Conservation (phyloP, 805 yeast species). For the Schwanniomyces sp. region DNA sequence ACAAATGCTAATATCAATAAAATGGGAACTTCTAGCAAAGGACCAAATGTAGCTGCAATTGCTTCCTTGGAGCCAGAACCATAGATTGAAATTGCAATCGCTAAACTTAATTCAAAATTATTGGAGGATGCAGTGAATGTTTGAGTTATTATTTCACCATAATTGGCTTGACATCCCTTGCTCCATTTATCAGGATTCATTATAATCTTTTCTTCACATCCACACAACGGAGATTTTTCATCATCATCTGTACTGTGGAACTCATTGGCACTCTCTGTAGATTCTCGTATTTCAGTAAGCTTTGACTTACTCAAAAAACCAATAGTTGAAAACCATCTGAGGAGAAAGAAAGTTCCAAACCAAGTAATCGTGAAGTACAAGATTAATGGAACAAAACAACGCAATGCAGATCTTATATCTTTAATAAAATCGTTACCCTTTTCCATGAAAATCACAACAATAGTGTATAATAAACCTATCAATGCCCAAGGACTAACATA, state of each 20-base stretch:
- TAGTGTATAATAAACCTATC: constrained; percentile 52
- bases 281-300: no score
- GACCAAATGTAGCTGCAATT: constrained; percentile 61
- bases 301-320: no score
- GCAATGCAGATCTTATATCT: constrained; percentile 48
- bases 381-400: constrained; percentile 50
- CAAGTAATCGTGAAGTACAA: constrained; percentile 49
- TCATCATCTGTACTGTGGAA: no score
- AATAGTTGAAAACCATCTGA: no score
- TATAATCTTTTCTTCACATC: constrained; percentile 29
- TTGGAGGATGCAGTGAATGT: constrained; percentile 59
- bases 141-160: constrained; percentile 46
- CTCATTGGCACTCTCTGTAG: no score
- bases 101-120: constrained; percentile 57
- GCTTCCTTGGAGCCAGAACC: constrained; percentile 53
- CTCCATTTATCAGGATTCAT: constrained; percentile 25
- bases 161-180: no score
- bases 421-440: constrained; percentile 49
- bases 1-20: constrained; percentile 37
- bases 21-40: constrained; percentile 57
- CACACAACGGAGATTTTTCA: constrained; percentile 28
- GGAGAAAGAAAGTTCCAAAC: constrained; percentile 41
- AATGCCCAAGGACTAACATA: constrained; percentile 50
- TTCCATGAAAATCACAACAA: constrained; percentile 50
- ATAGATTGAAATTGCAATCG: constrained; percentile 52